phyloP scores from a whole-genome alignment of 208 protist genomes.

The Naegleria fowleri region DNA sequence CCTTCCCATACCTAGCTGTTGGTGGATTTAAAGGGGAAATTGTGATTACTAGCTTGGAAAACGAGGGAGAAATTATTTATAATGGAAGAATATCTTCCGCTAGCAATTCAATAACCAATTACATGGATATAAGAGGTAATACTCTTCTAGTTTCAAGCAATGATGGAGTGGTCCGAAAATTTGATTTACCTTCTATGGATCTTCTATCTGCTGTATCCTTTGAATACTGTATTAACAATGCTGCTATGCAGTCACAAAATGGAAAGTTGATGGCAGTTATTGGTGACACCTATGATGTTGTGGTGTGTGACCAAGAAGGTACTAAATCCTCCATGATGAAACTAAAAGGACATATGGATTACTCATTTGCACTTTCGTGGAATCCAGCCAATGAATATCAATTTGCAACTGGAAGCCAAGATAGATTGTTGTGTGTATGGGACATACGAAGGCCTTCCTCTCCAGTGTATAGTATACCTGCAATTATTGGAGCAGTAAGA shows the following conservation, averaged over 20 bases:
- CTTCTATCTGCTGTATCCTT: neutral
- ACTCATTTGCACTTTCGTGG: neutral
- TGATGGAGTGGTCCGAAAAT: neutral
- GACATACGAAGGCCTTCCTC: neutral
- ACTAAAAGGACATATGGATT: conserved; percentile 4
- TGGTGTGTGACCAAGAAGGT: neutral
- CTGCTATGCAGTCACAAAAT: neutral
- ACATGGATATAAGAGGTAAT: neutral
- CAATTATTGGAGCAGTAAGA: neutral
- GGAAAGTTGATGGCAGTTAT: neutral
- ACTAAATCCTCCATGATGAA: neutral
- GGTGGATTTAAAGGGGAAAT: conserved; percentile 21
- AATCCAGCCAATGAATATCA: neutral
- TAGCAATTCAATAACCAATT: neutral
- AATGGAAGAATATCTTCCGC: neutral
- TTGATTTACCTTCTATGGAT: neutral
- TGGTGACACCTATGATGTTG: neutral
- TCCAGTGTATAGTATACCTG: neutral
- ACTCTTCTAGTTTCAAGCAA: neutral
- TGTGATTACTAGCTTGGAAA: neutral
- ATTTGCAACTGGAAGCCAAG: neutral
- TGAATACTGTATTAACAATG: conserved; percentile 10
- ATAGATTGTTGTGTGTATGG: neutral
- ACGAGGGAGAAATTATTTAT: neutral
- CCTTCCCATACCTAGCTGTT: neutral